Evolutionary conservation across 2,329 filamentous ascomycete genomes (phyloP), one percentile per base, ranked within the genome.

Genomic region (Microsporum canis): DNA sequence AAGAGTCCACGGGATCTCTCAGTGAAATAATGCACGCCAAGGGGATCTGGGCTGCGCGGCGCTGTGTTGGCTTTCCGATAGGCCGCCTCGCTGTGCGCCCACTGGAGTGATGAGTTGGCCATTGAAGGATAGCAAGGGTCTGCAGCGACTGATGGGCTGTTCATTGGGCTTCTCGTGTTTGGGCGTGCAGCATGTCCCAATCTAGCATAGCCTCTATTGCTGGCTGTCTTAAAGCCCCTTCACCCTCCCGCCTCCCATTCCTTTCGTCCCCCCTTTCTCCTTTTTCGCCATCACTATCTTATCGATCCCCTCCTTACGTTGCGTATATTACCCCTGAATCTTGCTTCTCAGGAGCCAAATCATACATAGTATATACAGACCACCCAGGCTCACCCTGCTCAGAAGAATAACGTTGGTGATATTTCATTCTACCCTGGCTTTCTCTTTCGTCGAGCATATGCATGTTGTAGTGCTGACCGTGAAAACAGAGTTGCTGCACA

Each of bases 81-180:
- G 57, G 61, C 51, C 34, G 61, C 61, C 57, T 57, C 61, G 59
- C 61, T 62, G 59, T 62, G 61, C 59, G 49, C 29, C 14, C 39
- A 17, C 43, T 17, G 8, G 8, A 34, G 49, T 39, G 57, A 60
- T 62, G 59, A 59, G 61, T 34, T 34, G 29, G 31, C 49, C 49
- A 23, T 34, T 14, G n/a, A 12, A n/a, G 3, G 49, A 55, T 5
- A 3, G 31, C 49, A 36, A 55, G 49, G 49, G 49, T n/a, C 49
- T 55, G 49, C 49, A 55, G 49, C 49, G 10, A 17, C 12, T 55
- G 49, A 55, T 55, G 33, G 1, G 31, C 49, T 36, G 49, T 14
- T 55, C 49, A 55, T 55, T 55, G 49, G 49, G 49, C 31, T 34
- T 33, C 31, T 55, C 49, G 49, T 55, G 49, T 55, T 55, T 55